Evolutionary conservation across 306 rosid genomes (phyloP), one percentile per base, ranked within the genome.

Genomic region (Cajanus cajan): DNA sequence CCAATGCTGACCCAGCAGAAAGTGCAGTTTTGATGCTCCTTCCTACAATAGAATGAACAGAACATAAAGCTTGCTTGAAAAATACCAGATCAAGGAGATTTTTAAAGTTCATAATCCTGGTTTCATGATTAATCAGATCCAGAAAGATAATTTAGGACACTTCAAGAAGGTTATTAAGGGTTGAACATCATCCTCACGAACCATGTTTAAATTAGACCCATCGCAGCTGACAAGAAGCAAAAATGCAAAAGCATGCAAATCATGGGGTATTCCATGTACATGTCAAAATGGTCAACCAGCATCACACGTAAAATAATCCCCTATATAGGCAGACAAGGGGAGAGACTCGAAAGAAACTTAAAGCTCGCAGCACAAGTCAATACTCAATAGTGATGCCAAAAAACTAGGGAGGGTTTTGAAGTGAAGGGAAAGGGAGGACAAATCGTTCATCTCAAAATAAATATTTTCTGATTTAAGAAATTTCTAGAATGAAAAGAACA

Each of bases 1-100:
- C 99, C 85, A 95, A 82, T 57, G 98, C 98, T 22, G 97, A 66
- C 80, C 99, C 99, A 4, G 99, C 98, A 51, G 98, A 85, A 78
- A 95, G 61, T 68, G 99, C 99, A 4, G 91, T 90, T 76, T 89
- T 71, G 80, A 95, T 90, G 89, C 91, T 95, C 87, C 84, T 90
- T 84, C 89, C 99, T 95, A 81, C 80, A 80, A 37, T 31, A 79
- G 83, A 69, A 87, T 44, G 85, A 62, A 44, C 33, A 58, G 48
- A 69, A 58, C 28, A 43, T 73, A 68, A 81, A 54, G 79, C 76
- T 58, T 33, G 77, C 52, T 15, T 13, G 69, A 22, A 31, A 74
- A 58, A 47, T 19, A 72, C 75, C 22, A 34, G 47, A 36, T 65
- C 65, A 25, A 31, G 2, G 55, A 43, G 57, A 76, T 47, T 65